Conservation (phyloP, 2,329 filamentous ascomycete genomes). For the Sporothrix curviconia region DNA sequence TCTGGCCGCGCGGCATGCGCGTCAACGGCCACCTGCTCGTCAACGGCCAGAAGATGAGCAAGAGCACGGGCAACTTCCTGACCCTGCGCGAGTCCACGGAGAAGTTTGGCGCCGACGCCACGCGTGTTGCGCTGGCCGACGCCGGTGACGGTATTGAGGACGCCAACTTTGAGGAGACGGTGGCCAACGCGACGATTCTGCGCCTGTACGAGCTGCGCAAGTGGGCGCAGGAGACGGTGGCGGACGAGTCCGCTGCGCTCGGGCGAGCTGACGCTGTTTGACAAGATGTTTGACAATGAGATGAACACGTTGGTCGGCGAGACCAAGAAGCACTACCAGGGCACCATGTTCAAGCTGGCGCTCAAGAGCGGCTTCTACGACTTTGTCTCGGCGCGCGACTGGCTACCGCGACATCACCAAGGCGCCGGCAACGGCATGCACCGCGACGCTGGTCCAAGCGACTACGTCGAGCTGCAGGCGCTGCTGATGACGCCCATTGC, state of each 20-base stretch:
- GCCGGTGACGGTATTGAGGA: slow-evolving; percentile 91
- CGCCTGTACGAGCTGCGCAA: slow-evolving; percentile 72
- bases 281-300: slow-evolving; percentile 88
- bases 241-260: slow-evolving; percentile 65
- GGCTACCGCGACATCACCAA: slow-evolving; percentile 79
- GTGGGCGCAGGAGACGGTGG: slow-evolving; percentile 83
- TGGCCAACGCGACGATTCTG: slow-evolving; percentile 86
- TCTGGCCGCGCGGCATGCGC: slow-evolving; percentile 81
- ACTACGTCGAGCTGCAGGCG: slow-evolving; percentile 70
- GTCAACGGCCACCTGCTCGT: slow-evolving; percentile 89
- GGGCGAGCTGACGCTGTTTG: slow-evolving; percentile 70
- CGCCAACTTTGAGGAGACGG: slow-evolving; percentile 93
- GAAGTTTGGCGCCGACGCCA: slow-evolving; percentile 91
- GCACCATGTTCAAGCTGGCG: slow-evolving; percentile 78
- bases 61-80: slow-evolving; percentile 95
- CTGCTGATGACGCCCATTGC: slow-evolving; percentile 69
- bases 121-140: slow-evolving; percentile 84
- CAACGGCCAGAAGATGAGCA: slow-evolving; percentile 98
- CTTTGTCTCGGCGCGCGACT: slow-evolving; percentile 77
- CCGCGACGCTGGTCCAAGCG: slow-evolving; percentile 65
- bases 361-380: slow-evolving; percentile 85
- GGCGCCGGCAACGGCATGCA: slow-evolving; percentile 82
- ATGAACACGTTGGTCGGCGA: slow-evolving; percentile 78
- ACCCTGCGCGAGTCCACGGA: slow-evolving; percentile 77
- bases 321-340: slow-evolving; percentile 69